Base-by-base conservation (phyloP, 2,329 filamentous ascomycete genomes). In the Botrytis tulipae region DNA sequence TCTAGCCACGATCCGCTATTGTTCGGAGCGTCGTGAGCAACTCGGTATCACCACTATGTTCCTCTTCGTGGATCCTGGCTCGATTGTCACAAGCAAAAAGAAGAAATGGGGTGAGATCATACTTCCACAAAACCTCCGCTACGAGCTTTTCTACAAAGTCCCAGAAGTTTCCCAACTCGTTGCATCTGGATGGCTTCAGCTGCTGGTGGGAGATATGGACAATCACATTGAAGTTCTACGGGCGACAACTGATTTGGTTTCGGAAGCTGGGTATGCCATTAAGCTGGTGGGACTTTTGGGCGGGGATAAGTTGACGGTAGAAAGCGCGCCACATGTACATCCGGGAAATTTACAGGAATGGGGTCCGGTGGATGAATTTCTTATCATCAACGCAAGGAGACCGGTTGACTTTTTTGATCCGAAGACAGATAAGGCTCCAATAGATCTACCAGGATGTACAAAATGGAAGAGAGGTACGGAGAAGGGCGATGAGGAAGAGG, bases 271-370 rank as follows among this genome's bases (percentile, higher is more conserved):
- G 22, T 68, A 42, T 57, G 25, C 22, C 1, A 48, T 68, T 8
- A 57, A 68, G 18, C 25, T 68, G 48, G 66, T 68, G 3, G 66
- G 66, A 42, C 9, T 68, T 22, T 42, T 68, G n/a, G 66, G 66
- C 3, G 66, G 66, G 25, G 66, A 68, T 32, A 68, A 68, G 25
- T 25, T 68, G 25, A 68, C 66, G 8, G 16, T 57, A 1, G 48
- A 68, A 32, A 57, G 25, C 5, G 48, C 35, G 7, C 48, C 48
- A 1, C 48, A 68, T 42, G 9, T 42, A 42, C 48, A 57, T 57
- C 48, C 35, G 9, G 66, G 35, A 32, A 9, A 0, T 4, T 12
- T 68, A 1, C 22, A 29, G 18, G 35, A 57, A 57, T 68, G 48
- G 66, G 35, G 66, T 22, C 18, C 48, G 16, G 48, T 57, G 10